Conservation (phyloP, 768 basidiomycete species). For the Cystofilobasidium capitatum region DNA sequence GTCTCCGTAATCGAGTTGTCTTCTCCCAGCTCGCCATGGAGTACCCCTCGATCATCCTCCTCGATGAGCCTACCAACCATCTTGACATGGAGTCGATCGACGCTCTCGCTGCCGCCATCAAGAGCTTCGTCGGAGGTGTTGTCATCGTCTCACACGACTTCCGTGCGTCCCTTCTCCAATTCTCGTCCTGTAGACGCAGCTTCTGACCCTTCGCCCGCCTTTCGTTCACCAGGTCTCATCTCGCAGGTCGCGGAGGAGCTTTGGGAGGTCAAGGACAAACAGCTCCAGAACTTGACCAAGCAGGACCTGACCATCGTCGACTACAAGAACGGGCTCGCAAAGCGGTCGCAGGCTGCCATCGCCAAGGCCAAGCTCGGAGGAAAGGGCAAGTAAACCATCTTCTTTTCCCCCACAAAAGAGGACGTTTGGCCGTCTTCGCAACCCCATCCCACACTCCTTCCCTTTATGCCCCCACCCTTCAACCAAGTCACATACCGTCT, state of each 20-base stretch:
- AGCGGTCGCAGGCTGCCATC: constrained; percentile 26
- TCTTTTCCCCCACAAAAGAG: not conserved
- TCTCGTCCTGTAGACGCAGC: not conserved
- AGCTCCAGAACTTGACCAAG: constrained; percentile 84
- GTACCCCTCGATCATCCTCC: constrained; percentile 84
- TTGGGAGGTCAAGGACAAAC: constrained; percentile 94
- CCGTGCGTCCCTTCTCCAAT: constrained; percentile 52
- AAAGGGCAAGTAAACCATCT: constrained; percentile 13
- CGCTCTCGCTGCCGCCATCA: constrained; percentile 87
- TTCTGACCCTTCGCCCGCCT: constrained; percentile 6
- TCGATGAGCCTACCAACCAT: constrained; percentile 68
- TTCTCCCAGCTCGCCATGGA: constrained; percentile 58
- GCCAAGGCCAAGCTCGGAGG: constrained; percentile 27
- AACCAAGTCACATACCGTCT: too few relatives aligned
- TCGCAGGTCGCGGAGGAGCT: constrained; percentile 96
- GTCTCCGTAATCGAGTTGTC: constrained; percentile 72
- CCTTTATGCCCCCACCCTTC: too few relatives aligned
- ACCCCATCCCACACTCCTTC: too few relatives aligned
- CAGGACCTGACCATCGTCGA: constrained; percentile 81
- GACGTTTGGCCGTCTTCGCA: too few relatives aligned
- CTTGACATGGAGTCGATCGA: constrained; percentile 98
- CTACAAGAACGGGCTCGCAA: constrained; percentile 54
- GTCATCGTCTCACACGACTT: constrained; percentile 99
- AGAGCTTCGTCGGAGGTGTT: constrained; percentile 93
- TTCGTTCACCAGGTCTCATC: constrained; percentile 58